Evolutionary conservation across 495 filamentous ascomycete genomes (phyloP), one percentile per base, ranked within the genome.

Genomic region (Annulohypoxylon stygium): DNA sequence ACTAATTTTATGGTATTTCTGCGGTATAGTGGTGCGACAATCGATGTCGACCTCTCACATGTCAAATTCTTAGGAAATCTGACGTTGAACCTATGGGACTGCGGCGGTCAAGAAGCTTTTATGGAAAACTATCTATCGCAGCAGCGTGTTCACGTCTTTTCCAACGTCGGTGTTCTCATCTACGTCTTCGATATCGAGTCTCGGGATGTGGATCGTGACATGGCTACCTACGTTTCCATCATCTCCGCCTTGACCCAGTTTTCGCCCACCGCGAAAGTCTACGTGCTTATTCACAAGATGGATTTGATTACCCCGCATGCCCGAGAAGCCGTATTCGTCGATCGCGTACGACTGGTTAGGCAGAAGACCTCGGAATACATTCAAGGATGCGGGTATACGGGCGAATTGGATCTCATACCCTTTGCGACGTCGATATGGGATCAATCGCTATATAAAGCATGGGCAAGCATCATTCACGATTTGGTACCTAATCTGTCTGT

Each of bases 141-240:
- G 61, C 96, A 99, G 82, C 93, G 95, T 45, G 88, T 92, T 65
- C 95, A 98, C 83, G 95, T 98, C 82, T 99, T 99, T 86, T 91
- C 90, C 76, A 93, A 93, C 81, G 96, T 99, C 61, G 96, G 95
- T 18, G 95, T 98, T 68, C 87, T 99, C 10, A 99, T 99, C 83
- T 99, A 98, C 84, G 97, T 99, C 77, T 99, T 99, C 82, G 96
- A 99, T 79, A 95, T 98, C 69, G 96, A 98, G 79, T 97, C 93
- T 23, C 91, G 93, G 72, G 96, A 98, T 77, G 93, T 97, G 70
- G 92, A 94, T 20, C 90, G 93, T 66, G 97, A 98, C 79, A 88
- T 97, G 51, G 88, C 94, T 61, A 96, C 92, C 41, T 99, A 98
- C 82, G 89, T 88, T 61, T 88, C 91, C 65, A 93, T 97, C 78